Percentiles rank a stretch among this genome's conserved stretches.
Evolutionary conservation across 2,329 filamentous ascomycete species (phyloP).

Genomic region (Stachybotrys elegans): DNA sequence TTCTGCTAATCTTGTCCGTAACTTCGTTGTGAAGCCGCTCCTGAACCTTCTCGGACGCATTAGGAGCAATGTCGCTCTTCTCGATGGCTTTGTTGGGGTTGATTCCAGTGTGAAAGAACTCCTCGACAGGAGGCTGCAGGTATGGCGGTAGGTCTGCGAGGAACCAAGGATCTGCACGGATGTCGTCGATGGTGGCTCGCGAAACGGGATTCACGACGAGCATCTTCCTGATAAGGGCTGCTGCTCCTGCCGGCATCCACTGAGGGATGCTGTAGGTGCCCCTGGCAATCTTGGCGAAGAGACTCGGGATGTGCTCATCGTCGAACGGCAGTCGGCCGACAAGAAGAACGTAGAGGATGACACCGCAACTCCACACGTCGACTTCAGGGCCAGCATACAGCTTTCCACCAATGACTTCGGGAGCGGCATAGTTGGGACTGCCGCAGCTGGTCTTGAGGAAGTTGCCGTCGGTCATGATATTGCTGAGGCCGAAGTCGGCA

Average conservation of each 20-base stretch:
- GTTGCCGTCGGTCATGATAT: slow-evolving; percentile 99
- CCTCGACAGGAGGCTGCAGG: slow-evolving; percentile 79
- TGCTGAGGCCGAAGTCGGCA: slow-evolving; percentile 96
- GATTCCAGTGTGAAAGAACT: slow-evolving; percentile 90
- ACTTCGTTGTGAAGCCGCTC: slow-evolving; percentile 90
- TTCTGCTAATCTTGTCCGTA: slow-evolving; percentile 92
- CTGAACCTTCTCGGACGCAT: slow-evolving; percentile 72
- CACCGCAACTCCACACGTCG: slow-evolving; percentile 95
- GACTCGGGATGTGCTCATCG: slow-evolving; percentile 93
- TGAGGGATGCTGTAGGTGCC: slow-evolving; percentile 89
- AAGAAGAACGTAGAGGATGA: slow-evolving; percentile 80
- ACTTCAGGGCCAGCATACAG: slow-evolving; percentile 96
- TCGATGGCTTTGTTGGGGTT: slow-evolving; percentile 90
- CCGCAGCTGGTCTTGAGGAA: slow-evolving; percentile 98
- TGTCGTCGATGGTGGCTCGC: slow-evolving; percentile 89
- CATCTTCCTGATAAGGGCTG: slow-evolving; percentile 83
- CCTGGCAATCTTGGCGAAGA: slow-evolving; percentile 96
- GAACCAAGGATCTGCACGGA: slow-evolving; percentile 93
- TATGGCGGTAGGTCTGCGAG: slow-evolving; percentile 80
- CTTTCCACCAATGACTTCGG: slow-evolving; percentile 96
- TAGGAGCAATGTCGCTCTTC: slow-evolving; percentile 73
- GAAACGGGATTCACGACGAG: slow-evolving; percentile 92
- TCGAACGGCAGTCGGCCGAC: slow-evolving; percentile 88
- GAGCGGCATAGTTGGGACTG: slow-evolving; percentile 95
- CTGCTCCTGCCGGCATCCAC: slow-evolving; percentile 83